Conservation (phyloP, 306 rosid genomes). For the Trifolium pratense region DNA sequence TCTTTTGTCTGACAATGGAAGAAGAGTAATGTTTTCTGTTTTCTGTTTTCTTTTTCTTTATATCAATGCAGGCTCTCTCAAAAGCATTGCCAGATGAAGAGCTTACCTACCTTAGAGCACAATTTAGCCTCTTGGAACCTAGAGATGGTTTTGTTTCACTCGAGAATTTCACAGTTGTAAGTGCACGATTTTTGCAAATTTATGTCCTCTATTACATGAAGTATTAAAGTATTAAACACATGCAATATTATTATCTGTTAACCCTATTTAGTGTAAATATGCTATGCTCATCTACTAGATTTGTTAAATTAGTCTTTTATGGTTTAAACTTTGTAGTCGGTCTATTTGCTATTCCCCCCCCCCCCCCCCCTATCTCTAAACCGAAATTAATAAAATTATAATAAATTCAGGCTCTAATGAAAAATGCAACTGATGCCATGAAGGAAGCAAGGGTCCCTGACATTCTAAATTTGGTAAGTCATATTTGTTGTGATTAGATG, state of each 20-base stretch:
- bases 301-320: conserved; percentile 7
- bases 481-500: conserved; percentile 36
- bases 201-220: conserved; percentile 26
- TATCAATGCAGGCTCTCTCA: conserved; percentile 76
- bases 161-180: conserved; percentile 81
- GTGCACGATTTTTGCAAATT: conserved; percentile 37
- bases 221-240: conserved; percentile 16
- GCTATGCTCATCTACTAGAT: conserved; percentile 13
- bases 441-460: conserved; percentile 79
- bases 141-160: conserved; percentile 67
- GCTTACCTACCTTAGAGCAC: conserved; percentile 78
- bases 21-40: conserved; percentile 33
- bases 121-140: conserved; percentile 84
- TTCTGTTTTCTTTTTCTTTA: conserved; percentile 28
- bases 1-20: conserved; percentile 10
- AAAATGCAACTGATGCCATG: conserved; percentile 91
- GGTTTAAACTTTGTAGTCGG: conserved; percentile 11
- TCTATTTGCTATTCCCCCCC: conserved; percentile 22
- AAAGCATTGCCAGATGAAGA: conserved; percentile 84
- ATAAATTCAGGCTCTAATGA: conserved; percentile 76
- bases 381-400: conserved; percentile 19
- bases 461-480: conserved; percentile 74
- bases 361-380: conserved; percentile 42
- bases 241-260: conserved; percentile 21
- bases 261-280: conserved; percentile 16